Percentiles rank a stretch among this genome's conserved stretches.
phyloP scores from a whole-genome alignment of 164 flowering plant genomes.

The Chimonanthus salicifolius region DNA sequence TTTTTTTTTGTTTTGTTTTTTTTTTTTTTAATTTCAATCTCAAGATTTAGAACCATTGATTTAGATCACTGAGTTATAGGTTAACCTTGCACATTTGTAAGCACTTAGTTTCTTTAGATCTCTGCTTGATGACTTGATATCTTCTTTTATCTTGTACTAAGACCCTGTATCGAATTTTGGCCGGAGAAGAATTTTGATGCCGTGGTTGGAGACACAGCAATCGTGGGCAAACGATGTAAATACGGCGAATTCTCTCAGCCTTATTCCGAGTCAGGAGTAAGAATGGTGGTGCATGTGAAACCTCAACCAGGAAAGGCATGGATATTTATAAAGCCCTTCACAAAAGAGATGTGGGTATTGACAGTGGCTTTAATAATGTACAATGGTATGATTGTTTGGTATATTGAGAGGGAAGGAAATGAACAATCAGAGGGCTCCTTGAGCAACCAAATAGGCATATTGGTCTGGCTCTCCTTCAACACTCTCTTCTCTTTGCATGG shows the following conservation, averaged over 20 bases:
- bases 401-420: constrained; percentile 6
- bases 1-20: not conserved
- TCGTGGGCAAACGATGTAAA: constrained; percentile 20
- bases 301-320: constrained; percentile 18
- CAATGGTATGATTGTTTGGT: constrained; percentile 14
- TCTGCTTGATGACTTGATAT: not conserved
- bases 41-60: not conserved
- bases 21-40: not conserved
- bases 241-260: constrained; percentile 42
- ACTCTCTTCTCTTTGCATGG: constrained; percentile 15
- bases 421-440: constrained; percentile 16
- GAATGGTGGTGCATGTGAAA: constrained; percentile 21
- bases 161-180: too few species aligned
- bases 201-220: constrained; percentile 28
- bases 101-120: not conserved
- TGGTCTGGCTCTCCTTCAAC: constrained; percentile 25
- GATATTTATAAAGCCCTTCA: constrained; percentile 33
- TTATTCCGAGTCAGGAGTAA: constrained; percentile 29
- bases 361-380: constrained; percentile 4
- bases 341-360: constrained; percentile 9
- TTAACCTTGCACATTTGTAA: not conserved
- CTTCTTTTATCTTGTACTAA: not conserved
- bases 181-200: constrained; percentile 27
- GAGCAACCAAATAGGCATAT: constrained; percentile 10
- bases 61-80: not conserved